These are phyloP conservation scores for Asclepias syriaca DNA, from an alignment of 257 asterid species.

Conservation along the genomic window DNA sequence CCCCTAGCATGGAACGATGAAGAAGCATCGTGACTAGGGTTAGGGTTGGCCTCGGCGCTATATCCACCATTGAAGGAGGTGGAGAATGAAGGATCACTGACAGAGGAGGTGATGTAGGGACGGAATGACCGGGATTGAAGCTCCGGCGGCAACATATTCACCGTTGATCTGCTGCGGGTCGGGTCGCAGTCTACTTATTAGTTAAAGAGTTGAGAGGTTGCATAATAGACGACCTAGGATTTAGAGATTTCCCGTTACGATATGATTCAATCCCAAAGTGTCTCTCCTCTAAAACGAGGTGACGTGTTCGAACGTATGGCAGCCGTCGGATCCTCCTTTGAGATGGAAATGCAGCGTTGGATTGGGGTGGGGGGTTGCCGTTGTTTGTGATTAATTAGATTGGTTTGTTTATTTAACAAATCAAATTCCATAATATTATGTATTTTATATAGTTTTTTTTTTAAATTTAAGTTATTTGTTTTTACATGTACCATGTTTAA, in stretches of 20 bases:
- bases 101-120: constrained; percentile 64
- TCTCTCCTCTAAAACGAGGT: not conserved
- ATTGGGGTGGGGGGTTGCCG: not conserved
- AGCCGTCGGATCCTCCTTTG: constrained; percentile 15
- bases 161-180: constrained; percentile 27
- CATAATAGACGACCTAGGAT: not conserved
- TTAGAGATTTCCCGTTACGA: not conserved
- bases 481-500: no score
- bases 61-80: constrained; percentile 38
- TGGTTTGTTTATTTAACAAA: no score
- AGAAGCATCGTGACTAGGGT: constrained; percentile 42
- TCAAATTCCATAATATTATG: no score
- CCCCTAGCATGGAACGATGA: constrained; percentile 25
- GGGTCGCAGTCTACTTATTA: not conserved
- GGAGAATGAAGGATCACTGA: constrained; percentile 70
- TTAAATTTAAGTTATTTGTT: no score
- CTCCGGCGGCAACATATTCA: constrained; percentile 86
- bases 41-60: constrained; percentile 56
- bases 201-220: no score
- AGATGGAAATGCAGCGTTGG: not conserved
- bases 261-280: no score
- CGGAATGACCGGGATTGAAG: constrained; percentile 87
- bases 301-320: constrained; percentile 13
- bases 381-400: no score
- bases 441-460: no score